Evolutionary conservation across 2,329 filamentous ascomycete species (phyloP).

Genomic region (Colletotrichum brevisporum): DNA sequence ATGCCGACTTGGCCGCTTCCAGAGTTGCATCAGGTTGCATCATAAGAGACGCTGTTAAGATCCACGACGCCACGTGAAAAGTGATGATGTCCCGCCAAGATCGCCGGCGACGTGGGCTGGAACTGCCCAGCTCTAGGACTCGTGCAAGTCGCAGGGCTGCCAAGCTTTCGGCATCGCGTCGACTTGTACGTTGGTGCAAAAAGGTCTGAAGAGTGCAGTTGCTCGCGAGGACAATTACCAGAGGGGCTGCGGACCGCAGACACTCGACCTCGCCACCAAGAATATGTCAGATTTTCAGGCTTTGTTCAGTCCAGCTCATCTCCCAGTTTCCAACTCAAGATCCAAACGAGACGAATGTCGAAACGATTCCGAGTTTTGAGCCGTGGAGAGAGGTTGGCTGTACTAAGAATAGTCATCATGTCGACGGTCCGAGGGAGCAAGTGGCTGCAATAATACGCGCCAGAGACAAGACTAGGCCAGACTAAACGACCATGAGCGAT

Average conservation of each 20-base stretch:
- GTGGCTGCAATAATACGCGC: no score
- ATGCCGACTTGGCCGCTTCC: neutral
- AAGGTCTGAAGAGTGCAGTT: neutral
- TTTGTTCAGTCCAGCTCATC: no score
- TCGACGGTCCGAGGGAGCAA: no score
- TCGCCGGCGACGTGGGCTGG: neutral
- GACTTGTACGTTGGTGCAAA: slow-evolving; percentile 1
- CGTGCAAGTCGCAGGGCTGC: neutral
- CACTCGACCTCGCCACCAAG: no score
- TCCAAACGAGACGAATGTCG: no score
- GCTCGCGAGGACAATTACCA: neutral
- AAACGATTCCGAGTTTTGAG: no score
- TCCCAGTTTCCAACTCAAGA: no score
- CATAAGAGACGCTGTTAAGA: neutral
- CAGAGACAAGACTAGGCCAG: no score
- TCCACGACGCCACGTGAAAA: neutral
- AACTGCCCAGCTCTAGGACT: neutral
- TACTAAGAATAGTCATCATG: no score
- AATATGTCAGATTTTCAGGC: no score
- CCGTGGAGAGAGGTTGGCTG: no score
- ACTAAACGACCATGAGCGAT: neutral
- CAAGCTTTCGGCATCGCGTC: slow-evolving; percentile 12
- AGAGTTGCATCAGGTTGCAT: neutral
- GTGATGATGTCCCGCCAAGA: neutral
- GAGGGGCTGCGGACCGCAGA: rapidly evolving